These are phyloP conservation scores for Naegleria lovaniensis DNA, from an alignment of 208 protist species.

Conservation along the genomic window DNA sequence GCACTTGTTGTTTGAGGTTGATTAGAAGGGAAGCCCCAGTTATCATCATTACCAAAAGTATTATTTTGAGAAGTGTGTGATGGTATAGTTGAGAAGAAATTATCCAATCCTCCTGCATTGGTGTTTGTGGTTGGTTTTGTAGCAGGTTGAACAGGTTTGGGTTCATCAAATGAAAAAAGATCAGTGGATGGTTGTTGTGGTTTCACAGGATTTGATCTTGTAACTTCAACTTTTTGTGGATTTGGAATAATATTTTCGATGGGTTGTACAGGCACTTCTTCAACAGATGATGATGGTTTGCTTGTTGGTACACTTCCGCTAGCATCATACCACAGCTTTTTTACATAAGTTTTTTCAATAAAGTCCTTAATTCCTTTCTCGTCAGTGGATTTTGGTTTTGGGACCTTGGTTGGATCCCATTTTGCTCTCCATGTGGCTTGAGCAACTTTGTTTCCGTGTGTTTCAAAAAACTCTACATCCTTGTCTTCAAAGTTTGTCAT, in stretches of 20 bases:
- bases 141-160: background rate
- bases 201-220: background rate
- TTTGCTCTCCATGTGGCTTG: background rate
- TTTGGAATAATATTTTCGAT: background rate
- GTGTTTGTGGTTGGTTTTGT: background rate
- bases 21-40: background rate
- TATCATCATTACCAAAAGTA: background rate
- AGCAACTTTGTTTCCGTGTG: background rate
- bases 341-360: slow-evolving; percentile 23
- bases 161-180: background rate
- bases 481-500: slow-evolving; percentile 24
- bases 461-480: background rate
- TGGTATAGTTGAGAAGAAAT: background rate
- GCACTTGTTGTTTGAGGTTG: background rate
- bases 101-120: background rate
- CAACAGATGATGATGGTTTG: background rate
- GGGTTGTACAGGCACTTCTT: background rate
- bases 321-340: background rate
- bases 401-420: background rate
- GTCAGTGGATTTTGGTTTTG: background rate
- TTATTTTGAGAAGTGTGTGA: background rate
- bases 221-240: slow-evolving; percentile 11
- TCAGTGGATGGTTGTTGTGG: background rate
- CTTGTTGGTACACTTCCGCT: background rate
- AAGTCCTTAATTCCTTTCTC: background rate